Evolutionary conservation across 2,329 filamentous ascomycete genomes (phyloP).

Genomic region (Xylaria arbuscula): DNA sequence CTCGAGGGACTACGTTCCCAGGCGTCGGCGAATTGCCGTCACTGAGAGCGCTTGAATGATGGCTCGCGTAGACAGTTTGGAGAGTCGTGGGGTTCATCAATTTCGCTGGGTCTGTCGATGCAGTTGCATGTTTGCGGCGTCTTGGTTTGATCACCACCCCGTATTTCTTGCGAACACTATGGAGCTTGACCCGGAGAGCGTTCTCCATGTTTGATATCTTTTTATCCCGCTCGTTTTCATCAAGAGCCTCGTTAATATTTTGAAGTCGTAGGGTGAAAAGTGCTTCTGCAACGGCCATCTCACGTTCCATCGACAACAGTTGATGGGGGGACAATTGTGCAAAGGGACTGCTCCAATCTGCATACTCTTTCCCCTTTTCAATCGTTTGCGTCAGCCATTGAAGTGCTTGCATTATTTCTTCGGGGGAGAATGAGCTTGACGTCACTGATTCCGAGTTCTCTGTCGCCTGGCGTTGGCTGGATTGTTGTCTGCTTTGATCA

Average conservation of each 20-base stretch:
- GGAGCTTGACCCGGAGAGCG: conserved; percentile 22
- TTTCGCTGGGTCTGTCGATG: conserved; percentile 21
- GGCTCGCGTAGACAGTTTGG: conserved; percentile 8
- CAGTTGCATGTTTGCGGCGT: conserved; percentile 22
- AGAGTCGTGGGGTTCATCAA: conserved; percentile 14
- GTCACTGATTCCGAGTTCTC: conserved; percentile 2
- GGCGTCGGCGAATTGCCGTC: conserved; percentile 7
- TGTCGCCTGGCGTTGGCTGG: background rate
- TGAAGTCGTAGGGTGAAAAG: conserved; percentile 22
- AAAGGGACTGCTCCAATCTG: conserved; percentile 21
- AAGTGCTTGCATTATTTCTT: conserved; percentile 16
- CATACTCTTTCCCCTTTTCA: conserved; percentile 22
- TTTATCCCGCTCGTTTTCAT: conserved; percentile 21
- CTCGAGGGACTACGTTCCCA: conserved; percentile 6
- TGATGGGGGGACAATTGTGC: conserved; percentile 20
- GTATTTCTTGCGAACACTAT: conserved; percentile 23
- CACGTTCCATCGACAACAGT: conserved; percentile 20
- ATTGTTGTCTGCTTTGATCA: conserved; percentile 1
- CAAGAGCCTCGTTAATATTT: conserved; percentile 23
- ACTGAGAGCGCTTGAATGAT: conserved; percentile 8
- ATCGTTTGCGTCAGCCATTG: conserved; percentile 18
- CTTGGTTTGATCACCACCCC: conserved; percentile 15
- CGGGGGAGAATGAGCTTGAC: background rate
- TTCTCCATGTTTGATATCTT: conserved; percentile 21
- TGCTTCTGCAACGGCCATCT: conserved; percentile 22